Conservation (phyloP, 2,329 filamentous ascomycete genomes). For the Triangularia setosa region DNA sequence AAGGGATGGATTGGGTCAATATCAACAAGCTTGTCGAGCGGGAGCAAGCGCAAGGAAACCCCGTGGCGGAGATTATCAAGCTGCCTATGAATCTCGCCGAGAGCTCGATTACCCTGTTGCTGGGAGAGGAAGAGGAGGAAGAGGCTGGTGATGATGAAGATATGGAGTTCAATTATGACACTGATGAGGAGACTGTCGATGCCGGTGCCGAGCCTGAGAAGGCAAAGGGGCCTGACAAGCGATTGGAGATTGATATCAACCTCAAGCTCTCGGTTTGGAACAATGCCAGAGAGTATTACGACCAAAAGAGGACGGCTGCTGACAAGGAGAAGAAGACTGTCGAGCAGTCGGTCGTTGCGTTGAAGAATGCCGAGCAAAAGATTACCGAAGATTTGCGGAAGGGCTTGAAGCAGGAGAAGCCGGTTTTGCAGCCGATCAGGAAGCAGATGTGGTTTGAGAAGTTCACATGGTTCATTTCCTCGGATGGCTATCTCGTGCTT, state of each 20-base stretch:
- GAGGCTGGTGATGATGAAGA: slow-evolving; percentile 49
- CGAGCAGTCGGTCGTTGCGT: slow-evolving; percentile 72
- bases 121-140: slow-evolving; percentile 66
- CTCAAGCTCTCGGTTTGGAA: slow-evolving; percentile 78
- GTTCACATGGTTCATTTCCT: slow-evolving; percentile 91
- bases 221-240: slow-evolving; percentile 45
- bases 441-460: slow-evolving; percentile 96
- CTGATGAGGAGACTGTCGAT: slow-evolving; percentile 54
- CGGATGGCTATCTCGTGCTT: slow-evolving; percentile 88
- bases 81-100: slow-evolving; percentile 86
- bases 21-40: slow-evolving; percentile 84
- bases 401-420: slow-evolving; percentile 86
- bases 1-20: slow-evolving; percentile 97
- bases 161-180: slow-evolving; percentile 49
- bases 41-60: slow-evolving; percentile 75
- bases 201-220: slow-evolving; percentile 34
- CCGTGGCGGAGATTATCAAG: slow-evolving; percentile 82
- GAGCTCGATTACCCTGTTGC: slow-evolving; percentile 75
- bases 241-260: slow-evolving; percentile 76
- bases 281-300: slow-evolving; percentile 89
- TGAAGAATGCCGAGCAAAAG: slow-evolving; percentile 88
- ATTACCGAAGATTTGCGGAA: slow-evolving; percentile 82
- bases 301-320: slow-evolving; percentile 77
- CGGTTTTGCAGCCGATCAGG: slow-evolving; percentile 75
- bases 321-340: slow-evolving; percentile 85